A percentile compares a stretch with the other conserved stretches of the same genome.
phyloP scores from a whole-genome alignment of 371 early-diverging fungal species.

The Hamiltosporidium tvaerminnensis region DNA sequence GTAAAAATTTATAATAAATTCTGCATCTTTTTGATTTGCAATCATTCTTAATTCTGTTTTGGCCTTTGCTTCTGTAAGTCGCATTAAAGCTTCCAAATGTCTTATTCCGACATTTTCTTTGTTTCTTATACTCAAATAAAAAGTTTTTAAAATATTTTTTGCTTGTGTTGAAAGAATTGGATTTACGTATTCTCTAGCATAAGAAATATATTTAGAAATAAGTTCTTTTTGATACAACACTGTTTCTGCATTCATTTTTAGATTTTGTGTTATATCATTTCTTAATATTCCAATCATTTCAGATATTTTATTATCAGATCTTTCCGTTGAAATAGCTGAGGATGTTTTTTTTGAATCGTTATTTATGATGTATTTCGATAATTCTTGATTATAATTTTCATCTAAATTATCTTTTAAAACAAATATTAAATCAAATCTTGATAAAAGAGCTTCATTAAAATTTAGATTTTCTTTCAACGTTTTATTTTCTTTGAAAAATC shows the following conservation, averaged over 20 bases:
- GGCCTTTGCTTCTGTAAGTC: slow-evolving; percentile 43
- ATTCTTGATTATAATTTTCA: slow-evolving; percentile 51
- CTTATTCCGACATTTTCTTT: slow-evolving; percentile 24
- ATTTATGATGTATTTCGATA: background rate
- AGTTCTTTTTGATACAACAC: slow-evolving; percentile 7
- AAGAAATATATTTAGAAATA: slow-evolving; percentile 43
- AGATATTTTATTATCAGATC: slow-evolving; percentile 11
- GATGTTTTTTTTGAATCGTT: background rate
- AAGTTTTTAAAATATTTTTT: slow-evolving; percentile 26
- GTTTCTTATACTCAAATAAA: slow-evolving; percentile 21
- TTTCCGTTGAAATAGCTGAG: background rate
- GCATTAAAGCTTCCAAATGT: slow-evolving; percentile 36
- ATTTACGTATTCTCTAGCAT: slow-evolving; percentile 35
- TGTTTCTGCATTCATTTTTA: slow-evolving; percentile 1
- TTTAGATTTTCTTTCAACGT: slow-evolving; percentile 36
- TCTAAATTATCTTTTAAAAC: slow-evolving; percentile 34
- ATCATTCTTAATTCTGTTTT: slow-evolving; percentile 39
- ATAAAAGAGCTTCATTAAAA: slow-evolving; percentile 35
- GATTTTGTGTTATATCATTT: background rate
- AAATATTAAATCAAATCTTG: slow-evolving; percentile 49
- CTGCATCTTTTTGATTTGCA: slow-evolving; percentile 33
- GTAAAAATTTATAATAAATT: slow-evolving; percentile 34
- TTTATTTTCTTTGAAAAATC: slow-evolving; percentile 37
- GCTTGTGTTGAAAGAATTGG: slow-evolving; percentile 43
- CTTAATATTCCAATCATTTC: slow-evolving; percentile 15